These are phyloP conservation scores for Urostyla sp. DNA, from an alignment of 73 alveolate genomes.

Conservation along the genomic window DNA sequence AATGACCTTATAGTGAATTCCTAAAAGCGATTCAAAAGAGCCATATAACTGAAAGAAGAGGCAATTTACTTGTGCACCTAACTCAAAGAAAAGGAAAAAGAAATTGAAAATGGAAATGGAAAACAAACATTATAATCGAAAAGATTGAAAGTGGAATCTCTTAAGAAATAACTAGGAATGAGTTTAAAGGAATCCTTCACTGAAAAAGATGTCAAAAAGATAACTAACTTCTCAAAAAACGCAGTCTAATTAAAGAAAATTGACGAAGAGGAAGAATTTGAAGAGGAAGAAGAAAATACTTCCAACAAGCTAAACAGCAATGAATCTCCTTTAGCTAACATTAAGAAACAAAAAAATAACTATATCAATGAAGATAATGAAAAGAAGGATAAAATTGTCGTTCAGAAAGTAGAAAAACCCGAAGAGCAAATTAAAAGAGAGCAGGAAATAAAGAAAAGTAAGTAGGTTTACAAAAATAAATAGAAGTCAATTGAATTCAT, in stretches of 20 bases:
- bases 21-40: slow-evolving; percentile 19
- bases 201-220: background rate
- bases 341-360: background rate
- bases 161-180: background rate
- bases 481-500: background rate
- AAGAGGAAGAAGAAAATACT: background rate
- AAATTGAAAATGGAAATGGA: background rate
- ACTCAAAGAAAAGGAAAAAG: background rate
- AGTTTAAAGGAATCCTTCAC: background rate
- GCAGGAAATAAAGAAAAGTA: no score
- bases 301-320: background rate
- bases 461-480: background rate
- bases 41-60: slow-evolving; percentile 23
- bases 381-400: background rate
- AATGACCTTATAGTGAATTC: slow-evolving; percentile 29
- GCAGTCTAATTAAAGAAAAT: background rate
- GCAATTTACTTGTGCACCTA: slow-evolving; percentile 33
- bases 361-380: background rate
- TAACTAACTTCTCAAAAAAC: background rate
- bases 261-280: background rate
- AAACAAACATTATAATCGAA: background rate
- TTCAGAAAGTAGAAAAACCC: background rate
- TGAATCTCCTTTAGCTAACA: background rate
- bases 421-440: slow-evolving; percentile 8
- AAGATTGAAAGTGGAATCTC: background rate